Evolutionary conservation across 495 filamentous ascomycete genomes (phyloP).

Genomic region (Penicillium steckii): DNA sequence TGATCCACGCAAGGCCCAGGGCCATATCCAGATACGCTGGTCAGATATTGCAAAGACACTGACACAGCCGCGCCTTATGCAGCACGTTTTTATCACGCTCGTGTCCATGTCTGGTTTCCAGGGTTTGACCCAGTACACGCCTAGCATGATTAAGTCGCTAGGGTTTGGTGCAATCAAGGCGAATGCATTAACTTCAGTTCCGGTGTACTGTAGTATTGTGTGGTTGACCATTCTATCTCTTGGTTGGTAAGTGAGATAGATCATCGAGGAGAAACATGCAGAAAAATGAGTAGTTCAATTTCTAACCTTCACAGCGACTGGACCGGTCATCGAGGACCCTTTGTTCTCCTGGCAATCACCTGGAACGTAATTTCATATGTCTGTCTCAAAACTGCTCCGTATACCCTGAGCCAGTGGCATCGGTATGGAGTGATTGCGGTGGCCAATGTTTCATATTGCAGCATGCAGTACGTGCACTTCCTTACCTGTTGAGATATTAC

Average conservation of each 20-base stretch:
- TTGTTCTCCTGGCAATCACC: conserved; percentile 36
- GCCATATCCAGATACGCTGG: conserved; percentile 40
- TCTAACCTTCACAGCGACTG: conserved; percentile 34
- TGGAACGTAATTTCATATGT: conserved; percentile 47
- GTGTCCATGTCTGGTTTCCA: conserved; percentile 48
- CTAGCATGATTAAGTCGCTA: conserved; percentile 38
- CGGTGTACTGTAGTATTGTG: conserved; percentile 44
- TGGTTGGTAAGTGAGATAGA: conserved; percentile 32
- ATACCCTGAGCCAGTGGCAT: conserved; percentile 29
- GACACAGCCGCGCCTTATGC: conserved; percentile 39
- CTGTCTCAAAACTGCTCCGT: conserved; percentile 26
- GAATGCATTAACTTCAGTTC: conserved; percentile 53
- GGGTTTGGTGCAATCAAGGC: conserved; percentile 45
- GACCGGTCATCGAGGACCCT: conserved; percentile 43
- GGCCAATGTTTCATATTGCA: conserved; percentile 48
- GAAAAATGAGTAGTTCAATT: too few relatives aligned
- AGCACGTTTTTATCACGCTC: conserved; percentile 38
- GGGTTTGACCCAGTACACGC: conserved; percentile 40
- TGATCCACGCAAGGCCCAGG: conserved; percentile 41
- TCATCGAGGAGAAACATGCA: too few relatives aligned
- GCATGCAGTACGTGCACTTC: conserved; percentile 45
- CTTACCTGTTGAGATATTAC: background rate
- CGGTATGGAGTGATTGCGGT: conserved; percentile 47
- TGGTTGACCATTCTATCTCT: conserved; percentile 43
- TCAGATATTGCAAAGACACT: conserved; percentile 42